Base-by-base conservation (phyloP, 441 rosid species). In the Brassica hybrid region DNA sequence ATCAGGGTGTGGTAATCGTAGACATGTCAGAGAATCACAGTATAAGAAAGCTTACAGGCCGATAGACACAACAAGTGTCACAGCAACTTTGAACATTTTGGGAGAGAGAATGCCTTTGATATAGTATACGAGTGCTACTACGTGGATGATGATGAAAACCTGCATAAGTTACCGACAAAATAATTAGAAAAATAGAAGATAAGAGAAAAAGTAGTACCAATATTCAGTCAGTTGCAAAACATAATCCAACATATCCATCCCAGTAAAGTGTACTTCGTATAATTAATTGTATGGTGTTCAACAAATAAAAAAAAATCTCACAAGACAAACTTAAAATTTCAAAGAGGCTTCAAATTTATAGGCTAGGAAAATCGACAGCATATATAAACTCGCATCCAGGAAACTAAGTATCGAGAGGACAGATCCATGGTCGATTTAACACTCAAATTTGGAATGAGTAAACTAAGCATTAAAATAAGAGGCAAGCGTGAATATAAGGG, bases 71-170 rank as follows among this genome's bases (percentile, higher is more conserved):
- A 96, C 98, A 79, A 96, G 95, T 23, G 96, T 89, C 68, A 92
- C 98, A 45, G 97, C 99, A 45, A 92, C 91, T 86, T 89, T 91
- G 84, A 91, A 96, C 99, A 96, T 92, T 84, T 83, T 90, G n/a
- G 95, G 96, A 36, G 98, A 88, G 70, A 96, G 96, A 77, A 86
- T 85, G 75, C 98, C 98, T 85, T 89, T 94, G 80, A 96, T 89
- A 78, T 96, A 88, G 84, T 92, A 85, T 19, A 94, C 98, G 34
- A 96, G 82, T 81, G 98, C 99, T 71, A 94, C 98, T 65, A 94
- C 97, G 57, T 96, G 99, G 86, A 96, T 84, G 72, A 96, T 81
- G 77, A 96, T 93, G 81, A 96, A 96, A 56, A 96, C 98, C 98
- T 96, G 95, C 77, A 83, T 63, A 78, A 57, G 59, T 81, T 21